phyloP scores from a whole-genome alignment of 441 rosid genomes.

The Croton setiger region DNA sequence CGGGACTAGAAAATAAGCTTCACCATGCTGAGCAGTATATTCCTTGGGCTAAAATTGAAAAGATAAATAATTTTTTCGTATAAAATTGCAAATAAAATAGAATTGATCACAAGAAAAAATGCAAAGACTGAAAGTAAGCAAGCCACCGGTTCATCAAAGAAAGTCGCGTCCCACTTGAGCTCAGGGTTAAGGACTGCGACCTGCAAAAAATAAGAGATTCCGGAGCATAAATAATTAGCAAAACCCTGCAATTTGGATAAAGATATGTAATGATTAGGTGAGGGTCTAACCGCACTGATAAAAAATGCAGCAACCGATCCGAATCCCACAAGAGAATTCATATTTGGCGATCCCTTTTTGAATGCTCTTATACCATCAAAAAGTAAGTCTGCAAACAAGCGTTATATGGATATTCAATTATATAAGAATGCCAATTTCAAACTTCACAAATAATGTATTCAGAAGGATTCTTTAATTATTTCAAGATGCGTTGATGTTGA shows the following conservation, averaged over 20 bases:
- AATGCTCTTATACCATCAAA: slow-evolving; percentile 83
- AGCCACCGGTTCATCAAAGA: slow-evolving; percentile 97
- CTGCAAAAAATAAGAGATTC: slow-evolving; percentile 33
- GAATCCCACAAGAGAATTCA: slow-evolving; percentile 95
- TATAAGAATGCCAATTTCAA: neutral
- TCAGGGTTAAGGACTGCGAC: slow-evolving; percentile 78
- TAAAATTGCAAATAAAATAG: neutral
- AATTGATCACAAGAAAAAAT: slow-evolving; percentile 15
- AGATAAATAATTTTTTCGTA: slow-evolving; percentile 2
- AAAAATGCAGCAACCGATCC: slow-evolving; percentile 82
- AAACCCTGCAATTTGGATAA: slow-evolving; percentile 9
- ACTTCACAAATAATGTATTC: neutral
- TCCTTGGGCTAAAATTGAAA: neutral
- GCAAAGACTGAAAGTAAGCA: slow-evolving; percentile 36
- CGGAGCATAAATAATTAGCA: slow-evolving; percentile 21
- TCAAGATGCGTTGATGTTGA: neutral
- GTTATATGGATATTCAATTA: slow-evolving; percentile 11
- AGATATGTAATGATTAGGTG: neutral
- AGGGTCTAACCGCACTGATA: slow-evolving; percentile 67
- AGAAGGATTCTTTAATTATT: neutral
- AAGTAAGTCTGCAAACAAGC: slow-evolving; percentile 56
- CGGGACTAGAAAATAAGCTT: neutral
- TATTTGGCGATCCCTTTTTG: slow-evolving; percentile 85
- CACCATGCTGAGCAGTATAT: neutral
- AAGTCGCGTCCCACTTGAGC: slow-evolving; percentile 91